A percentile compares a stretch with the other conserved stretches of the same genome.
These are phyloP conservation scores for Penicillium sp. DNA, from an alignment of 2,329 filamentous ascomycete species.

Conservation along the genomic window DNA sequence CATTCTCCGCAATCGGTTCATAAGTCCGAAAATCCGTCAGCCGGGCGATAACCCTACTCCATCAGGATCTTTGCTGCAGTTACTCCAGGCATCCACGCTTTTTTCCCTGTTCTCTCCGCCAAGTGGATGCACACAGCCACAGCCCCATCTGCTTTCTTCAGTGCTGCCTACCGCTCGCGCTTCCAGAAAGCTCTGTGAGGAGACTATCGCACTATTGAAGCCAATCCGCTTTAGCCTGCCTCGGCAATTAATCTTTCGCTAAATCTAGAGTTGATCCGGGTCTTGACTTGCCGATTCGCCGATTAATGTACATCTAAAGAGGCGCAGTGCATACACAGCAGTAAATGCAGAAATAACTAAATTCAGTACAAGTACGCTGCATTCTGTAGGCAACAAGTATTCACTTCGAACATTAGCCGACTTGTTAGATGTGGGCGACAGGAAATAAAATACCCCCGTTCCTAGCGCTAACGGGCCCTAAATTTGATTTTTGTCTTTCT, in stretches of 20 bases:
- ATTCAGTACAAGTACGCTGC: too few relatives aligned
- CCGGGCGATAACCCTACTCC: not conserved
- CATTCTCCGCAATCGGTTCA: conserved; percentile 5
- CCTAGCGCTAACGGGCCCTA: not conserved
- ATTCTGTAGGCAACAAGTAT: too few relatives aligned
- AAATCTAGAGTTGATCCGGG: conserved; percentile 14
- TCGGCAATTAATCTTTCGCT: conserved; percentile 15
- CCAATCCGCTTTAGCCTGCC: conserved; percentile 3
- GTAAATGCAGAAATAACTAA: not conserved
- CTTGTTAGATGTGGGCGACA: not conserved
- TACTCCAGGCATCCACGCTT: conserved; percentile 5
- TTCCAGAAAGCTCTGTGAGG: conserved; percentile 6
- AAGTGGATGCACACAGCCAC: conserved; percentile 19
- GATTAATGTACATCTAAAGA: not conserved
- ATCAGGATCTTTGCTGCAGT: not conserved
- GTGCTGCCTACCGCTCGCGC: conserved; percentile 19
- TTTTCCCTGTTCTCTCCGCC: not conserved
- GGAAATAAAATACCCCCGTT: not conserved
- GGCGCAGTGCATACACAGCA: not conserved
- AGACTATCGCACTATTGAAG: conserved; percentile 8
- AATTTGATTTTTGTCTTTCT: not conserved
- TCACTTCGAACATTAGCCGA: not conserved
- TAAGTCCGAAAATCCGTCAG: not conserved
- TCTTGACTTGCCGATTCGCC: conserved; percentile 3
- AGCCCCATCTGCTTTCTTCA: conserved; percentile 12